A percentile compares a stretch with the other conserved stretches of the same genome.
phyloP scores from a whole-genome alignment of 306 rosid species.

The Fragaria ananassa region DNA sequence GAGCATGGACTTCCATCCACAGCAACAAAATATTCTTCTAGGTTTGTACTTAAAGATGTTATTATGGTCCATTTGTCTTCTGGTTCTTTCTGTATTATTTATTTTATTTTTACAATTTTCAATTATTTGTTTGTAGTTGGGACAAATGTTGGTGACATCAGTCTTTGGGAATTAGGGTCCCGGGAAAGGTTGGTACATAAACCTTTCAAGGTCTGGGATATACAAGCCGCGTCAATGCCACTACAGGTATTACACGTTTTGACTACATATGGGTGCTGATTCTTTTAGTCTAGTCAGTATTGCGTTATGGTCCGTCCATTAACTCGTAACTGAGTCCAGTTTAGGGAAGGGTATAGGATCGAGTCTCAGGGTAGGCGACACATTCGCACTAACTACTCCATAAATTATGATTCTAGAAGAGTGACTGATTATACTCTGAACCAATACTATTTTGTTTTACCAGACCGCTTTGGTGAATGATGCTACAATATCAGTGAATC shows the following conservation, averaged over 20 bases:
- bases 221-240: constrained; percentile 30
- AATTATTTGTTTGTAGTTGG: constrained; percentile 31
- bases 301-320: neutral
- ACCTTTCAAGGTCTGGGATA: constrained; percentile 42
- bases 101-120: neutral
- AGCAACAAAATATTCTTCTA: constrained; percentile 38
- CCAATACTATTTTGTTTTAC: neutral
- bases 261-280: neutral
- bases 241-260: constrained; percentile 31
- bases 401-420: neutral
- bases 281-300: neutral
- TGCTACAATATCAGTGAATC: constrained; percentile 40
- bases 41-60: constrained; percentile 25
- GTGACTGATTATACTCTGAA: constrained; percentile 16
- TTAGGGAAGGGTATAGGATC: neutral
- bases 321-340: neutral
- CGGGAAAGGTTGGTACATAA: constrained; percentile 40
- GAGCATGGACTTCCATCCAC: constrained; percentile 50
- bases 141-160: constrained; percentile 48
- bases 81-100: neutral
- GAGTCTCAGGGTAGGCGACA: neutral
- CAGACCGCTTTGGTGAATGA: constrained; percentile 43
- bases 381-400: neutral
- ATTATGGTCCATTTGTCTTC: neutral
- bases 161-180: constrained; percentile 47